phyloP scores from a whole-genome alignment of 345 rosid species.

The Hypericum perforatum region DNA sequence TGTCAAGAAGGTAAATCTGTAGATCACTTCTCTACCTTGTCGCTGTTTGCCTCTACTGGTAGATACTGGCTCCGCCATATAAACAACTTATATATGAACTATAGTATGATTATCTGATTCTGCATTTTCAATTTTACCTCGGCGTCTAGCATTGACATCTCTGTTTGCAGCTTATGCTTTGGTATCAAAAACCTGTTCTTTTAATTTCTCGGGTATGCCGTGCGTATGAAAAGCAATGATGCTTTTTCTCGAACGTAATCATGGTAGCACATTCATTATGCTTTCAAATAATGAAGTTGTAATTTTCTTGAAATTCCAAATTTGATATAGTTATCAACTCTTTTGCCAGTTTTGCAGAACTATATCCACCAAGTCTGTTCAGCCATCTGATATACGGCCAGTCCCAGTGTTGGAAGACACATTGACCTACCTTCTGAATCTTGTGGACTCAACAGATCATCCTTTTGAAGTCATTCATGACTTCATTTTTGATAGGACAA shows the following conservation, averaged over 20 bases:
- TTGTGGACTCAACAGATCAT: constrained; percentile 46
- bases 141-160: too few relatives aligned
- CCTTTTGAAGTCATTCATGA: constrained; percentile 84
- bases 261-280: too few relatives aligned
- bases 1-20: constrained; percentile 60
- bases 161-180: too few relatives aligned
- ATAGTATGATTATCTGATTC: too few relatives aligned
- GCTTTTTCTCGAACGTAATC: too few relatives aligned
- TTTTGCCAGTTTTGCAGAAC: constrained; percentile 84
- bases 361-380: constrained; percentile 43
- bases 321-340: constrained; percentile 1
- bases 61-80: too few relatives aligned
- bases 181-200: too few relatives aligned
- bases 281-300: too few relatives aligned
- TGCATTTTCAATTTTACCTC: too few relatives aligned
- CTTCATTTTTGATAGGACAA: constrained; percentile 84
- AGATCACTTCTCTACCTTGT: not conserved
- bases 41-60: not conserved
- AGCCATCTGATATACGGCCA: constrained; percentile 62
- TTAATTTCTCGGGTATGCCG: too few relatives aligned
- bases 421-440: constrained; percentile 49
- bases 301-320: not conserved
- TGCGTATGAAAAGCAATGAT: too few relatives aligned
- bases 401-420: constrained; percentile 68
- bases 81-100: too few relatives aligned